Evolutionary conservation across 345 rosid genomes (phyloP).

Genomic region (Pistacia vera): DNA sequence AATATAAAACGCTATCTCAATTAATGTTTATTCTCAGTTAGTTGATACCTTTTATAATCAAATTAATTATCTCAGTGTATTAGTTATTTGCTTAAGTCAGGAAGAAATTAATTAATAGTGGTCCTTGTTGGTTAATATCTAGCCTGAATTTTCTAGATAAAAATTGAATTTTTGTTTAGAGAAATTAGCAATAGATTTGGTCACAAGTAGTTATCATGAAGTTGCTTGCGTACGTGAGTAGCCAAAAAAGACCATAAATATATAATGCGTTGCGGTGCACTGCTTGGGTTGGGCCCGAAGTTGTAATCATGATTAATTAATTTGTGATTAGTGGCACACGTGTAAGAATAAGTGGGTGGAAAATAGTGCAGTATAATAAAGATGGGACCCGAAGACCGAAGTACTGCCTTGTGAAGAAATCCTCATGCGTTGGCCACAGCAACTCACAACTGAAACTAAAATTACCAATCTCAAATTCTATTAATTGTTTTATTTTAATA

Average conservation of each 20-base stretch:
- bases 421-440: not conserved
- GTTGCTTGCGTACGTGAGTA: conserved; percentile 7
- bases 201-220: not conserved
- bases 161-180: not conserved
- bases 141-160: not conserved
- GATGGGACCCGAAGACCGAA: not conserved
- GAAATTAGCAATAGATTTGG: not conserved
- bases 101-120: too few species aligned
- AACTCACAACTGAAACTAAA: too few species aligned
- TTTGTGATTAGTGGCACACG: conserved; percentile 14
- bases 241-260: not conserved
- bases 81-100: too few species aligned
- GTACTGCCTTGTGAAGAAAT: not conserved
- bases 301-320: not conserved
- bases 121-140: too few species aligned
- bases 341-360: not conserved
- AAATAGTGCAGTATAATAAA: too few species aligned
- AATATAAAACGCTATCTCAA: too few species aligned
- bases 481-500: too few species aligned
- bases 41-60: too few species aligned
- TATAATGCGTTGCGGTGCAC: not conserved
- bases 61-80: too few species aligned
- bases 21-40: too few species aligned
- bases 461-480: too few species aligned
- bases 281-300: not conserved